Evolutionary conservation across 345 rosid genomes (phyloP), one percentile per base, ranked within the genome.

Genomic region (Gossypium stocksii): DNA sequence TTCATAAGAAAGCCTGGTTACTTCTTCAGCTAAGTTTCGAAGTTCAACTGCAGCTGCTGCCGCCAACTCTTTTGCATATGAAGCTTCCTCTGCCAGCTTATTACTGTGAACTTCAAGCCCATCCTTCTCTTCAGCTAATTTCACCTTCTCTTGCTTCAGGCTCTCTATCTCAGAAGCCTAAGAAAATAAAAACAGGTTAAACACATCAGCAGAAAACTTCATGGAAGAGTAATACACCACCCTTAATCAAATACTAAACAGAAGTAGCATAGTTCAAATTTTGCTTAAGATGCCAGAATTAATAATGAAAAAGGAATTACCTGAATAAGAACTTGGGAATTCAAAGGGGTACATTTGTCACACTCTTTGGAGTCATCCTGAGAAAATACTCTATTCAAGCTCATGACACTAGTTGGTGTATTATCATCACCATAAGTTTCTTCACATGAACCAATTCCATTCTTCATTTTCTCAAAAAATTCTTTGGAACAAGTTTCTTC

Each of bases 31-130:
- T 79, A 90, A 81, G 81, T 86, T 86, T 44, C 51, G 83, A 23
- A 90, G 90, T 77, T 90, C 94, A 78, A 86, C 82, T 60, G 90
- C 90, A 0, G 94, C 94, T 34, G 94, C 89, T 4, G 90, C 80
- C 12, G 91, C 94, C 79, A 88, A 79, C 82, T 86, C 91, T 73
- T 88, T 90, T 69, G 94, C 91, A 82, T 86, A 90, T 53, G 91
- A 82, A 66, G 91, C 88, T 85, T 88, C 91, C 80, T 90, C 90
- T 52, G 85, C 85, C 71, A 88, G 70, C 75, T 88, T 90, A 66
- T 74, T 80, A 76, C 84, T 27, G 13, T 83, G 85, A 80, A 85
- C 81, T 75, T 80, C 88, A 76, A 88, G 85, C 56, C 86, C 89
- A 53, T 86, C 88, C 81, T 86, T 88, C 74, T 85, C 87, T 83